phyloP scores from a whole-genome alignment of 208 protist species.

The Trypanosoma mega region DNA sequence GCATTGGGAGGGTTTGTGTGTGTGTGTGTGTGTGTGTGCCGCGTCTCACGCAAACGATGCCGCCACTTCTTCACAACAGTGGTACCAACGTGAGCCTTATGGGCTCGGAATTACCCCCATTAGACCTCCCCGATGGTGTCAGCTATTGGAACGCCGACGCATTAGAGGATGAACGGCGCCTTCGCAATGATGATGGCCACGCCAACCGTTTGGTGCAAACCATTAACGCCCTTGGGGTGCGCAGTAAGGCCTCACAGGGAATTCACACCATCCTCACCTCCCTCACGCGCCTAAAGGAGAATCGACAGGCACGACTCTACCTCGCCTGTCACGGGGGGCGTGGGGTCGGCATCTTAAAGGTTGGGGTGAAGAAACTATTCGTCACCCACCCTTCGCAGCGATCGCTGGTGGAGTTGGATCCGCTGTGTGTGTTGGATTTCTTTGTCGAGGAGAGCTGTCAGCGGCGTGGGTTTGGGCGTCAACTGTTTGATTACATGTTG shows the following conservation, averaged over 20 bases:
- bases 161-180: constrained; percentile 35
- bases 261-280: constrained; percentile 64
- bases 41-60: too few species aligned
- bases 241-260: constrained; percentile 57
- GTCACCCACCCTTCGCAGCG: constrained; percentile 49
- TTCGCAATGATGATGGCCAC: constrained; percentile 22
- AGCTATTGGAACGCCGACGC: constrained; percentile 50
- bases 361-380: constrained; percentile 91
- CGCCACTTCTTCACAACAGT: too few species aligned
- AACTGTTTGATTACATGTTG: constrained; percentile 82
- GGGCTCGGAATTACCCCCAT: constrained; percentile 29
- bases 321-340: constrained; percentile 43
- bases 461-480: constrained; percentile 76
- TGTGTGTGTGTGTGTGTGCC: too few species aligned
- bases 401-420: constrained; percentile 83
- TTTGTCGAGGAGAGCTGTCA: constrained; percentile 89
- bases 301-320: constrained; percentile 61
- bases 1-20: too few species aligned
- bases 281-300: constrained; percentile 53
- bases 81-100: constrained; percentile 3
- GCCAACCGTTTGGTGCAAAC: constrained; percentile 48
- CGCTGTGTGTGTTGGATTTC: constrained; percentile 93
- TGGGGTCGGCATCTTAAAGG: constrained; percentile 88
- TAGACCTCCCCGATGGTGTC: constrained; percentile 54
- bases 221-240: constrained; percentile 76